Evolutionary conservation across 2,329 filamentous ascomycete species (phyloP).

Genomic region (Pestalotiopsis sp.): DNA sequence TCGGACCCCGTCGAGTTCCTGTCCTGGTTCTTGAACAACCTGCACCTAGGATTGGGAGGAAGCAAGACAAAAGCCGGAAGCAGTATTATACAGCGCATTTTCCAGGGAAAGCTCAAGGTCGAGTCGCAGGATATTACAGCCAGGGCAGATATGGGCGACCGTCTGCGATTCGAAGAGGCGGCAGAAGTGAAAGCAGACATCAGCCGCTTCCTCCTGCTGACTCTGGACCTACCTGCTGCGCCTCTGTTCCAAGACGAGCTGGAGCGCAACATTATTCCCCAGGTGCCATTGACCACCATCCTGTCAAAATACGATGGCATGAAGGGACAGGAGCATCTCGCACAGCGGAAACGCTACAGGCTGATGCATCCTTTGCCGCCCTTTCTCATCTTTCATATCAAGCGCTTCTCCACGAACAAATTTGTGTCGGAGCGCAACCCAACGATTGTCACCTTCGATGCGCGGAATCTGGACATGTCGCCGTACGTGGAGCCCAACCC

Average conservation of each 20-base stretch:
- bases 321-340: conserved; percentile 83
- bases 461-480: conserved; percentile 79
- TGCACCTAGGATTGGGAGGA: conserved; percentile 89
- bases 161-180: conserved; percentile 90
- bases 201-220: conserved; percentile 86
- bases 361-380: conserved; percentile 89
- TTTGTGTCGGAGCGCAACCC: conserved; percentile 96
- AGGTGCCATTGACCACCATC: conserved; percentile 80
- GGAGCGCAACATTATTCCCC: conserved; percentile 94
- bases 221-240: conserved; percentile 86
- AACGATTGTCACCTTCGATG: conserved; percentile 96
- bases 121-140: conserved; percentile 94
- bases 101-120: conserved; percentile 89
- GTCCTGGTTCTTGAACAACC: conserved; percentile 95
- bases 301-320: conserved; percentile 92
- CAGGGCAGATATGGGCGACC: conserved; percentile 83
- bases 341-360: conserved; percentile 86
- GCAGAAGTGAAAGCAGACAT: conserved; percentile 77
- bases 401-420: conserved; percentile 95
- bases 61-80: conserved; percentile 83
- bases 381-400: conserved; percentile 91
- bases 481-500: conserved; percentile 92
- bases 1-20: conserved; percentile 96
- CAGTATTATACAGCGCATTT: conserved; percentile 88
- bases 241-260: conserved; percentile 96